These are phyloP conservation scores for Haplographium delicatum DNA, from an alignment of 495 filamentous ascomycete species.

Conservation along the genomic window DNA sequence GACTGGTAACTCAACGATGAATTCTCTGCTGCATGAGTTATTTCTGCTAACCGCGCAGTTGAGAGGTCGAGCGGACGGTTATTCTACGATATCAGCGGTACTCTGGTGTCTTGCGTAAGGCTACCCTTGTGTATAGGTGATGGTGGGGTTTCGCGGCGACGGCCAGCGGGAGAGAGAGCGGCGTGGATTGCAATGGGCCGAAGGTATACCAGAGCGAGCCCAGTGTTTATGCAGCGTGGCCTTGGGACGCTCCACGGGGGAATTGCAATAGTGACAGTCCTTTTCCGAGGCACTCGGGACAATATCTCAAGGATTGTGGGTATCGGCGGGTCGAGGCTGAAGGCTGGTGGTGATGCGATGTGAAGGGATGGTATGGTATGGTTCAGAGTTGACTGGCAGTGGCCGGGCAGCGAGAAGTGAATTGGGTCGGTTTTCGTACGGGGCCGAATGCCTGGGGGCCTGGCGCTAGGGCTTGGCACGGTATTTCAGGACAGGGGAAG, in stretches of 20 bases:
- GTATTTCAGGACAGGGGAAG: neutral
- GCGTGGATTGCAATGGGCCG: neutral
- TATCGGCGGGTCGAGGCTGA: slow-evolving; percentile 5
- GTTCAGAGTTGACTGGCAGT: too few relatives aligned
- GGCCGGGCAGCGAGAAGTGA: too few relatives aligned
- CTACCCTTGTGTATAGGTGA: neutral
- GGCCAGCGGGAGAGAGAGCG: too few relatives aligned
- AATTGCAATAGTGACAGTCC: neutral
- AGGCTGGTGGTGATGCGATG: neutral
- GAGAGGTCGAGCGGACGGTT: neutral
- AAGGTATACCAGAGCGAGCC: too few relatives aligned
- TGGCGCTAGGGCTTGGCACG: neutral
- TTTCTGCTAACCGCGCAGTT: slow-evolving; percentile 6
- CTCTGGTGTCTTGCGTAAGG: neutral
- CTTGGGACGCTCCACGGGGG: neutral
- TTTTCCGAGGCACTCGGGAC: neutral
- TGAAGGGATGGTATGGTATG: too few relatives aligned
- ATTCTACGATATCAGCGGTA: neutral
- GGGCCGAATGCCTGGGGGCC: neutral
- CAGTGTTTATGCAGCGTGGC: neutral
- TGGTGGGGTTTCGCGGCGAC: slow-evolving; percentile 2
- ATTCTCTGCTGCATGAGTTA: slow-evolving; percentile 6
- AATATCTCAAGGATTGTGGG: neutral
- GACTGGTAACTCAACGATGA: neutral
- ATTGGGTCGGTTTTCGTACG: too few relatives aligned